Evolutionary conservation across 2,329 filamentous ascomycete genomes (phyloP), one percentile per base, ranked within the genome.

Genomic region (Sclerotiophoma versabilis): DNA sequence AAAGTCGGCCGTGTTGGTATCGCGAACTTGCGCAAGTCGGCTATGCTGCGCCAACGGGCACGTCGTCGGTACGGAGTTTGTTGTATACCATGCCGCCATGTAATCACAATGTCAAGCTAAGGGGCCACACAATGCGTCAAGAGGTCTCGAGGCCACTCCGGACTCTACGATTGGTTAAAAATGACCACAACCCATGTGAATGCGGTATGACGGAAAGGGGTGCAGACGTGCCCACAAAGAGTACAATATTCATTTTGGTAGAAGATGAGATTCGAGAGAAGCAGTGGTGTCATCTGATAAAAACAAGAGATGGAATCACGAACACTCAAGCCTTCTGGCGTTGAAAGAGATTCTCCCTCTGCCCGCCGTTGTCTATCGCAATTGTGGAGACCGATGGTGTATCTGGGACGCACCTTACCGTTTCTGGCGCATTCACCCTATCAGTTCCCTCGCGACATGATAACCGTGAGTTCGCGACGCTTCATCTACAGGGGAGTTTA

Each of bases 381-480:
- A 52, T 52, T 52, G 49, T 46, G 49, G 49, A 45, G 49, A 34
- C 42, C 41, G 17, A 52, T 52, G 49, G 42, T 52, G 49, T 41
- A 52, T 46, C 20, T 26, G 20, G 41, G 34, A 41, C 49, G 41
- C 26, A n/a, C 49, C 34, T 52, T 52, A n/a, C 42, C 42, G 12
- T 29, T 52, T 17, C 15, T 33, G 49, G 49, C 19, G 25, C 30
- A 14, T 34, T 23, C 29, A 41, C 23, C 42, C 34, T 41, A 46
- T 46, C 42, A 34, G 34, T 27, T 33, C 23, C 33, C 15, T 26
- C 12, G 12, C 27, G 14, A 26, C 12, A 19, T 33, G 33, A 51
- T 51, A 39, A 45, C 26, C 41, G 41, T 46, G 41, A 34, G 29
- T 19, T 15, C 3, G 41, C 22, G 17, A 15, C 23, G 20, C 11